Evolutionary conservation across 2,329 filamentous ascomycete species (phyloP).

Genomic region (Sarocladium oryzae): DNA sequence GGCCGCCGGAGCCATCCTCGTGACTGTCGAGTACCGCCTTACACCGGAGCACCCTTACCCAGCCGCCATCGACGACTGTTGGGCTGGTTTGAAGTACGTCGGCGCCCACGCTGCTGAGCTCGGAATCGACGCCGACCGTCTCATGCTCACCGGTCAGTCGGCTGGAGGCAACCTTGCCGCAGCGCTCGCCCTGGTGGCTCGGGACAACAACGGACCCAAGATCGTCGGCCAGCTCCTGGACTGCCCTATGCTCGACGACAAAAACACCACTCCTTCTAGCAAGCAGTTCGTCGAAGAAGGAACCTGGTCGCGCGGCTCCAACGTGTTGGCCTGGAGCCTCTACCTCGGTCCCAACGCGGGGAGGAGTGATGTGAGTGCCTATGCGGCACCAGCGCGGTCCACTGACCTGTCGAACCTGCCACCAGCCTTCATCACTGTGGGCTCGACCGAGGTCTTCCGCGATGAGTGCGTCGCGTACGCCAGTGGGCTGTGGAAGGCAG

Average conservation of each 20-base stretch:
- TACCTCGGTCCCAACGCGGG: conserved; percentile 29
- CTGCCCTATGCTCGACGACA: conserved; percentile 42
- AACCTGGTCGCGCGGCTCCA: conserved; percentile 30
- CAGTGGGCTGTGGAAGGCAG: conserved; percentile 29
- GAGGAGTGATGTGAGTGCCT: conserved; percentile 25
- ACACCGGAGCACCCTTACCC: conserved; percentile 19
- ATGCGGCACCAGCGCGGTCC: conserved; percentile 30
- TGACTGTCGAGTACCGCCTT: conserved; percentile 21
- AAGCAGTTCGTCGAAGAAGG: conserved; percentile 25
- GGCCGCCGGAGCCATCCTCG: conserved; percentile 15
- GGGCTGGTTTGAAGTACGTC: conserved; percentile 28
- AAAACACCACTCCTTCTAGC: conserved; percentile 25
- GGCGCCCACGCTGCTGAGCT: conserved; percentile 29
- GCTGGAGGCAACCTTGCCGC: conserved; percentile 37
- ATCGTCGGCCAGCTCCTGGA: conserved; percentile 34
- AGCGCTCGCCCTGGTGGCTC: conserved; percentile 29
- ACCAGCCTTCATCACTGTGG: conserved; percentile 36
- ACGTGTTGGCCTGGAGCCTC: conserved; percentile 34
- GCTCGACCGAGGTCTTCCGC: conserved; percentile 36
- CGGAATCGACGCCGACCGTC: conserved; percentile 30
- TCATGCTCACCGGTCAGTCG: conserved; percentile 35
- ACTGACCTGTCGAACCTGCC: conserved; percentile 31
- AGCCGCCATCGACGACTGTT: conserved; percentile 19
- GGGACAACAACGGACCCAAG: conserved; percentile 25
- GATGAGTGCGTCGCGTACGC: conserved; percentile 35